Base-by-base conservation (phyloP, 805 yeast species). In the Kluyveromyces wickerhamii region DNA sequence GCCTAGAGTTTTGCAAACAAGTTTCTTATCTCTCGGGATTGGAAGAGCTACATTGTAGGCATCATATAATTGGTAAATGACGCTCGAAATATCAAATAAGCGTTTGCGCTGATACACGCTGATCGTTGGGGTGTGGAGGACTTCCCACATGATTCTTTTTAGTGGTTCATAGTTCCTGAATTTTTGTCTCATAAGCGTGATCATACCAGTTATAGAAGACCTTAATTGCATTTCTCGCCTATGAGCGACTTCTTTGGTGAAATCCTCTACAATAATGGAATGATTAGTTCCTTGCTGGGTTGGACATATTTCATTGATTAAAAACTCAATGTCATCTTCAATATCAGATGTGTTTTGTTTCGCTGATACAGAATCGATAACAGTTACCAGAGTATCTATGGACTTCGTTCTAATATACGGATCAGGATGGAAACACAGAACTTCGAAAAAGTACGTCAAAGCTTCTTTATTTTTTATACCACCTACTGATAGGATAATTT, bases 401-500 rank as follows among this genome's bases (percentile, higher is more conserved):
- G 85, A 48, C 9, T 69, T 65, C 15, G 63, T 59, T 31, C 75
- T 69, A 25, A 86, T 58, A 32, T 65, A 66, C 1, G 68, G 59
- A 1, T 81, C 71, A 1, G 65, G 60, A 25, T 80, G 88, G 22
- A 79, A 60, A 18, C 75, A 63, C 33, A 77, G 52, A 0, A 73
- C 57, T 19, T 72, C 65, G 44, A 84, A 74, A 39, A 77, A 73
- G 46, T 83, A 83, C 13, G 67, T 61, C 41, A 87, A 51, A 3
- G 87, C 63, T 20, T 65, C 62, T 10, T 64, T 55, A 47, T 84
- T 83, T 39, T 77, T 78, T 42, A 88, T 56, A 1, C 92, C 96
- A 14, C 96, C 96, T 30, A 84, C 60, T 4, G 70, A 46, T 34
- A 92, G 61, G 20, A 92, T 49, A 0, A 86, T 82, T 37, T 72